phyloP scores from a whole-genome alignment of 2,329 filamentous ascomycete species.

The Knufia petricola region DNA sequence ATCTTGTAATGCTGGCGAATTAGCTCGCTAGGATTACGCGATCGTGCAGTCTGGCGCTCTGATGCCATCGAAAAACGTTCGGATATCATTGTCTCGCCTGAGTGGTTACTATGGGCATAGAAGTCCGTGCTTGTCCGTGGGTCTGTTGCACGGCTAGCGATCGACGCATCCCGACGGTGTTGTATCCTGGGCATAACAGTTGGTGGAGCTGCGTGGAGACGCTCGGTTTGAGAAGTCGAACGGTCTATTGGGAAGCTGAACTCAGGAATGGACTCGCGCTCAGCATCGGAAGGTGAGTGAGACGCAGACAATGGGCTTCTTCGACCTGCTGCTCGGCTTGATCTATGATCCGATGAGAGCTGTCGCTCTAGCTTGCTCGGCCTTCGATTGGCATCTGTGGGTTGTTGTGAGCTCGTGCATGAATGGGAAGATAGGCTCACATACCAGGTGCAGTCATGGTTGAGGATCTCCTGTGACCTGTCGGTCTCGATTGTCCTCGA shows the following conservation, averaged over 20 bases:
- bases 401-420: background rate
- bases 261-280: conserved; percentile 33
- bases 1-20: conserved; percentile 33
- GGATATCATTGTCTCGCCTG: conserved; percentile 82
- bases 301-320: conserved; percentile 16
- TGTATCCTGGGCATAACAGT: conserved; percentile 4
- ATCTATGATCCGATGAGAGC: conserved; percentile 11
- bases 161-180: conserved; percentile 1
- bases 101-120: conserved; percentile 90
- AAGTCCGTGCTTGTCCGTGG: conserved; percentile 90
- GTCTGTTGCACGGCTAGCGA: conserved; percentile 39
- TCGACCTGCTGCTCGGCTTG: conserved; percentile 11
- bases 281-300: conserved; percentile 28
- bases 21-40: conserved; percentile 17
- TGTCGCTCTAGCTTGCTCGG: background rate
- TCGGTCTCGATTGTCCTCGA: background rate
- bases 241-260: conserved; percentile 49
- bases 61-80: conserved; percentile 56
- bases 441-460: conserved; percentile 17
- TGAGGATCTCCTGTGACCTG: conserved; percentile 19
- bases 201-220: conserved; percentile 1
- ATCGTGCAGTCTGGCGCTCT: conserved; percentile 11
- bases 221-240: conserved; percentile 15
- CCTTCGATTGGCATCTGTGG: background rate
- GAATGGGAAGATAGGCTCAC: background rate